These are phyloP conservation scores for Pyrus betulifolia DNA, from an alignment of 306 rosid species.

Conservation along the genomic window DNA sequence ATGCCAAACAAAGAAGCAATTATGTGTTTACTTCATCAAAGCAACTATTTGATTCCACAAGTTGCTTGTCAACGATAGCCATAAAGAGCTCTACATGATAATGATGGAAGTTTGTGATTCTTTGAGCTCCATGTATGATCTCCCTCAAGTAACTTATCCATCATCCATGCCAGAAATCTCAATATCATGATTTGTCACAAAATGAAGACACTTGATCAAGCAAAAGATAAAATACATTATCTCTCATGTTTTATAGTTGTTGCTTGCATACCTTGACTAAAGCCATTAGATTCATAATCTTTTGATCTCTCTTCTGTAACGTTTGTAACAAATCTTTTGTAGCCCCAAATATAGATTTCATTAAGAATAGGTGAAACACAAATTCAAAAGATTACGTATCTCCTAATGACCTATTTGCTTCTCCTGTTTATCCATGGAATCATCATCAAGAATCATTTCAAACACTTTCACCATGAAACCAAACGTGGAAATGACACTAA, in stretches of 20 bases:
- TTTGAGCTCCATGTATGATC: not conserved
- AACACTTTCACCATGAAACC: not conserved
- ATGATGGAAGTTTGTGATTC: slow-evolving; percentile 1
- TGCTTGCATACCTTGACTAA: too few species aligned
- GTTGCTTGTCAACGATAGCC: not conserved
- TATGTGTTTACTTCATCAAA: not conserved
- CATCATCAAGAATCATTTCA: not conserved
- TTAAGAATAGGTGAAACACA: too few species aligned
- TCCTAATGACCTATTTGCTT: too few species aligned
- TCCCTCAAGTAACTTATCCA: not conserved
- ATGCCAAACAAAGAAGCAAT: slow-evolving; percentile 3
- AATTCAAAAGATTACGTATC: too few species aligned
- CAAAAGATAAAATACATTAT: too few species aligned
- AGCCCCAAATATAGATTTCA: not conserved
- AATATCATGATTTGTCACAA: not conserved
- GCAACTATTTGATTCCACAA: not conserved
- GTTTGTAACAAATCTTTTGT: not conserved
- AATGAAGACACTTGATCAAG: too few species aligned
- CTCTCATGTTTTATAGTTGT: too few species aligned
- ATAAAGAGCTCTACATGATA: not conserved
- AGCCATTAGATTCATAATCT: slow-evolving; percentile 6
- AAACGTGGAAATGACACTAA: not conserved
- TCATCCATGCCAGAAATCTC: not conserved
- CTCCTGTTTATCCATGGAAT: too few species aligned
- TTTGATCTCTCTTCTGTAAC: slow-evolving; percentile 13